phyloP scores from a whole-genome alignment of 1,284 basidiomycete species.

The Exobasidium rhododendri region DNA sequence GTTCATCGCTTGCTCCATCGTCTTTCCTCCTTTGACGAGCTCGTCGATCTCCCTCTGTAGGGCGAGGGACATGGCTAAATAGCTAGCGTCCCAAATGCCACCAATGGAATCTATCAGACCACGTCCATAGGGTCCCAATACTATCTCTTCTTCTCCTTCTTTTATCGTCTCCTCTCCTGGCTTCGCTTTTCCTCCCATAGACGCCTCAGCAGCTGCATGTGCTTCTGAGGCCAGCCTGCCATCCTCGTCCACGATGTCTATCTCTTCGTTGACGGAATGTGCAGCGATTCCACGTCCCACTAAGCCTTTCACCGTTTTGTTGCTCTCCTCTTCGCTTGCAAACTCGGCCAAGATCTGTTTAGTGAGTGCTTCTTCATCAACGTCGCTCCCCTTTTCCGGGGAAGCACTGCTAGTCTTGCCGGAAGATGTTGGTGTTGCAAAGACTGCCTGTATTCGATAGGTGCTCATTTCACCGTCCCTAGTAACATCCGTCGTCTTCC shows the following conservation, averaged over 20 bases:
- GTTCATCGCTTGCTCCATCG: conserved; percentile 29
- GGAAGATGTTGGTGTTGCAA: neutral
- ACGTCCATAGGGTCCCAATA: conserved; percentile 47
- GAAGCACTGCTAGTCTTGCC: neutral
- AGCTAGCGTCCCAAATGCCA: conserved; percentile 55
- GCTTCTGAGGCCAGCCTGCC: conserved; percentile 23
- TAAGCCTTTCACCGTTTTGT: neutral
- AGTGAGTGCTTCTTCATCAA: neutral
- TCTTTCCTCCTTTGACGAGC: conserved; percentile 25
- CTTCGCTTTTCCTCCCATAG: conserved; percentile 12
- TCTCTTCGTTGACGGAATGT: conserved; percentile 5
- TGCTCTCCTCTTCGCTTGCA: neutral
- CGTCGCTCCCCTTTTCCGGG: neutral
- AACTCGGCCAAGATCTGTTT: neutral
- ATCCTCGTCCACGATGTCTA: conserved; percentile 14
- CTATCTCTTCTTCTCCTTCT: neutral
- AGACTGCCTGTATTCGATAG: conserved; percentile 27
- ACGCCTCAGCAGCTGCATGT: conserved; percentile 28
- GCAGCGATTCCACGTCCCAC: conserved; percentile 1
- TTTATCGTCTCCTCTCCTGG: neutral
- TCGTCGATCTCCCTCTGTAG: conserved; percentile 30
- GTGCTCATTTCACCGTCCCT: conserved; percentile 31
- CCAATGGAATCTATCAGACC: conserved; percentile 57
- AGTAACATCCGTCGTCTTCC: conserved; percentile 36
- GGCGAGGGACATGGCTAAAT: conserved; percentile 43